Conservation (phyloP, 2,329 filamentous ascomycete species). For the Aspergillus udagawae region DNA sequence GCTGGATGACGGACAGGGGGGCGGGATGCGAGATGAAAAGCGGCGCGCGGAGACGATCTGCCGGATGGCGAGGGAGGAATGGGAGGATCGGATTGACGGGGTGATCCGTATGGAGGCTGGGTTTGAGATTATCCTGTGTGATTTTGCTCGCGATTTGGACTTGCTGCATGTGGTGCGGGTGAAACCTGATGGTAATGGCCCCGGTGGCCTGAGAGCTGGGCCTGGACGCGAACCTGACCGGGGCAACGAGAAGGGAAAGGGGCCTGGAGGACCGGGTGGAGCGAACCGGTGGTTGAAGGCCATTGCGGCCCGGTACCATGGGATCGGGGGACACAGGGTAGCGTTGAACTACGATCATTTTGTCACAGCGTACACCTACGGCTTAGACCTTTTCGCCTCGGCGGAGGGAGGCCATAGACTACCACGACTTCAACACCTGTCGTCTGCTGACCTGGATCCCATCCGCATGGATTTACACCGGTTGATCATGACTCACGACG, state of each 20-base stretch:
- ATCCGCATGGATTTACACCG: constrained; percentile 44
- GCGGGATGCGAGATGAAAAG: constrained; percentile 36
- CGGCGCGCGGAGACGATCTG: constrained; percentile 57
- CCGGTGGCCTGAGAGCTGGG: background rate
- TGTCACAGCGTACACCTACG: constrained; percentile 45
- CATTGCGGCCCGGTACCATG: constrained; percentile 27
- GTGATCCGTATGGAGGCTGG: constrained; percentile 65
- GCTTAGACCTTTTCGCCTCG: constrained; percentile 37
- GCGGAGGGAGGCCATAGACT: constrained; percentile 29
- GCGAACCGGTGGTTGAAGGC: constrained; percentile 16
- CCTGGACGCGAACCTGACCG: background rate
- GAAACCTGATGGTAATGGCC: background rate
- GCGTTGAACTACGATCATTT: constrained; percentile 47
- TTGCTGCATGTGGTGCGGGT: constrained; percentile 31
- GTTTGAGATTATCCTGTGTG: constrained; percentile 67
- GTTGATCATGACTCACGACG: constrained; percentile 36
- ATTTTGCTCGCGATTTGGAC: constrained; percentile 49
- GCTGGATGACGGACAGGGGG: constrained; percentile 3
- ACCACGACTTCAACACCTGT: constrained; percentile 36
- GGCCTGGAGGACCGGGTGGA: background rate
- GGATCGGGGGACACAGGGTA: constrained; percentile 39
- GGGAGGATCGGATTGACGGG: constrained; percentile 55
- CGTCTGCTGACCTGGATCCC: constrained; percentile 27
- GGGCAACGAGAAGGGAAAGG: background rate
- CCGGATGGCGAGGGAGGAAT: constrained; percentile 46